Evolutionary conservation across 2,329 filamentous ascomycete species (phyloP), one percentile per base, ranked within the genome.

Genomic region (Colletotrichum costaricense): DNA sequence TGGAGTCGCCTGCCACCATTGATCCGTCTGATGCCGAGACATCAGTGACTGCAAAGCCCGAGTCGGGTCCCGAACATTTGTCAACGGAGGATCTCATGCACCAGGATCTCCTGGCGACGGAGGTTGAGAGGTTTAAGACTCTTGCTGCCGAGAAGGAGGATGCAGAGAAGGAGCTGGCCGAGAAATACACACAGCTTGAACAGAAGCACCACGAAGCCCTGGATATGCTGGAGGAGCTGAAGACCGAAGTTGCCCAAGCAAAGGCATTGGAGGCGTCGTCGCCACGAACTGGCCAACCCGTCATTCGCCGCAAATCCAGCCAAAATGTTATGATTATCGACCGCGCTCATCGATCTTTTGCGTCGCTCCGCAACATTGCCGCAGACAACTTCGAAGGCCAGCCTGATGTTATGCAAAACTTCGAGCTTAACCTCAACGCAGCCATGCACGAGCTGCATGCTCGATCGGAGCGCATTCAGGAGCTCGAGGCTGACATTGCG

Each of bases 291-390:
- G 88, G 86, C n/a, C 90, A 90, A 1, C 92, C 93, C n/a, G 91
- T 98, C 76, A 95, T 98, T 78, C 94, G 95, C 75, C 92, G 96
- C 78, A 98, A 98, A 85, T 97, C 95, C 4, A 97, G 95, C 80
- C 95, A 98, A 82, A 97, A 93, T 74, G 88, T 97, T 55, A 91
- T 97, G 84, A 91, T 92, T 33, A 94, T 95, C 75, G 97, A 99
- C 82, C 93, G 96, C 69, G 95, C 96, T 8, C 95, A 98, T 78
- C 92, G 97, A 72, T 97, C 95, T 2, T 95, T 98, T 78, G 93
- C 94, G 1, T 95, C 95, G 1, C 90, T 99, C 46, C 93, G 95
- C 72, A 97, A 95, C 78, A 93, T 99, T 79, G 95, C 95, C 2
- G 84, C 91, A 0, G 95, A 98, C 77, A 94, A 95, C 78, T 94